Conservation (phyloP, 768 basidiomycete species). For the Hemileccinum rubropunctum region DNA sequence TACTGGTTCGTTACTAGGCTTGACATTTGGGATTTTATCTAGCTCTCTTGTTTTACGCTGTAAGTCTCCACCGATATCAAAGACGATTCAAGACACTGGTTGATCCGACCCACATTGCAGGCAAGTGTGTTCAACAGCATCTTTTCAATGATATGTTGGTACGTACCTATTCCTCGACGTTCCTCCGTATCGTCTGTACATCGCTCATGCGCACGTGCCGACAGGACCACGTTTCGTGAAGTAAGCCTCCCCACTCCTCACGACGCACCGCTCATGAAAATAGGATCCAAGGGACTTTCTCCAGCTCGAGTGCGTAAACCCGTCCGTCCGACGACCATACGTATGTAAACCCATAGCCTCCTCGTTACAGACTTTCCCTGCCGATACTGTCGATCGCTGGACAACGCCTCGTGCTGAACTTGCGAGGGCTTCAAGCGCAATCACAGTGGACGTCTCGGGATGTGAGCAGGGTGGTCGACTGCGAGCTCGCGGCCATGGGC, state of each 20-base stretch:
- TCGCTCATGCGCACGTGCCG: background rate
- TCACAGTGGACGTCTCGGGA: constrained; percentile 1
- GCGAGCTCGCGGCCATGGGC: constrained; percentile 4
- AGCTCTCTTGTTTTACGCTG: constrained; percentile 13
- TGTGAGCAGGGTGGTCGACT: constrained; percentile 9
- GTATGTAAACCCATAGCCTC: too few relatives aligned
- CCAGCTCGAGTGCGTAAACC: constrained; percentile 5
- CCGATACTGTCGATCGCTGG: constrained; percentile 15
- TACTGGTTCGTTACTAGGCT: background rate
- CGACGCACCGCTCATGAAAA: background rate
- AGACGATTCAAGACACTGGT: background rate
- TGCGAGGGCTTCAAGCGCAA: constrained; percentile 5
- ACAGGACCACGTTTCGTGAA: constrained; percentile 5
- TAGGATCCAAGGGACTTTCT: constrained; percentile 7
- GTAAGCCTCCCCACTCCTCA: background rate
- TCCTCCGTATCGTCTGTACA: too few relatives aligned
- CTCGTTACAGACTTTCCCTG: constrained; percentile 12
- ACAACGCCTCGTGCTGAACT: constrained; percentile 20
- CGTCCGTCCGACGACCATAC: too few relatives aligned
- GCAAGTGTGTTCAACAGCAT: constrained; percentile 4
- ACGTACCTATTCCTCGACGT: background rate
- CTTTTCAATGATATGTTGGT: constrained; percentile 11
- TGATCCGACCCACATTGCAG: background rate
- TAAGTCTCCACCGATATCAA: background rate
- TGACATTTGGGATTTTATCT: background rate